Evolutionary conservation across 306 rosid genomes (phyloP).

Genomic region (Albizia julibrissin): DNA sequence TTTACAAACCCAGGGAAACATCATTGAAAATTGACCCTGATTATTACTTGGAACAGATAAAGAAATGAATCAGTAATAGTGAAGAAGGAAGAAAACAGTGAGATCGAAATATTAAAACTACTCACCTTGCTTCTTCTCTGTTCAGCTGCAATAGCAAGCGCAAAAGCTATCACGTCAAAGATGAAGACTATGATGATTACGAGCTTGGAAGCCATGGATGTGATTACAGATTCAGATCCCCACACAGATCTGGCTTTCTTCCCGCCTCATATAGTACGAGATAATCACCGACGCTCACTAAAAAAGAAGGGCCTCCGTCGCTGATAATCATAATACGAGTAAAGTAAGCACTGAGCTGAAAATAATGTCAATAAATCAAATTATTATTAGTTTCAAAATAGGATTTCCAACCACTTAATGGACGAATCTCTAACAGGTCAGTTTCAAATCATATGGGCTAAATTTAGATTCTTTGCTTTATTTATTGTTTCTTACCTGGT

Average conservation of each 20-base stretch:
- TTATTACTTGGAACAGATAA: not conserved
- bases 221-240: slow-evolving; percentile 34
- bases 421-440: not conserved
- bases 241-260: slow-evolving; percentile 43
- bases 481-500: not conserved
- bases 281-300: not conserved
- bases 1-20: slow-evolving; percentile 28
- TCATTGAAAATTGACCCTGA: slow-evolving; percentile 14
- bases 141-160: slow-evolving; percentile 93
- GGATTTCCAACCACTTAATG: not conserved
- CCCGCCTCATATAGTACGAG: not conserved
- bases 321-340: not conserved
- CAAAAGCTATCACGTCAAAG: slow-evolving; percentile 82
- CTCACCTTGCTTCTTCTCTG: slow-evolving; percentile 96
- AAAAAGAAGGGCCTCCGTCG: not conserved
- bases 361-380: not conserved
- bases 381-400: not conserved
- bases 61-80: not conserved
- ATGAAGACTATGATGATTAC: slow-evolving; percentile 59
- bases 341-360: not conserved
- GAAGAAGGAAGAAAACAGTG: not conserved
- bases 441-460: not conserved
- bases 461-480: not conserved
- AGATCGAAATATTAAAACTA: slow-evolving; percentile 14
- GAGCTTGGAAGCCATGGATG: slow-evolving; percentile 91